Percentiles rank a stretch among this genome's conserved stretches.
These are phyloP conservation scores for Hippophae gyantsensis DNA, from an alignment of 306 rosid species.

Conservation along the genomic window DNA sequence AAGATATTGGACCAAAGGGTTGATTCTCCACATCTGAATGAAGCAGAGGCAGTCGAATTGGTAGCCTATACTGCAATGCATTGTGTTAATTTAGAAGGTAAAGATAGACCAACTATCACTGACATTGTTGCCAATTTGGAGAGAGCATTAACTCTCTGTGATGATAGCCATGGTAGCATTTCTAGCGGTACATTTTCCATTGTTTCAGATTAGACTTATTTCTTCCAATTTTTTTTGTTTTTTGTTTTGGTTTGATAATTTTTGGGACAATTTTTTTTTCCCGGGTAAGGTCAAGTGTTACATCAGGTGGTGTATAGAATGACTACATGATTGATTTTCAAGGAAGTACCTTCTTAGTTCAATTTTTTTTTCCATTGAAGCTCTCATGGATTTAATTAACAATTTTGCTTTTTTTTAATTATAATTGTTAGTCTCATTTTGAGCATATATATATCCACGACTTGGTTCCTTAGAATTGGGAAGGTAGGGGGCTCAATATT, in stretches of 20 bases:
- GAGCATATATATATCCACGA: too few relatives aligned
- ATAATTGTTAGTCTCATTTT: too few relatives aligned
- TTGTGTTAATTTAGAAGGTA: conserved; percentile 90
- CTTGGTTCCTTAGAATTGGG: too few relatives aligned
- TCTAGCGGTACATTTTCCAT: conserved; percentile 59
- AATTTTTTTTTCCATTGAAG: too few relatives aligned
- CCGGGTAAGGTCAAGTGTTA: conserved; percentile 1
- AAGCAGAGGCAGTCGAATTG: conserved; percentile 73
- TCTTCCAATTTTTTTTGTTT: conserved; percentile 16
- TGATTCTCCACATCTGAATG: conserved; percentile 51
- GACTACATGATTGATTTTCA: conserved; percentile 18
- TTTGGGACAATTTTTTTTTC: neutral
- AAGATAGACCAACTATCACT: conserved; percentile 78
- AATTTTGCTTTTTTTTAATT: too few relatives aligned
- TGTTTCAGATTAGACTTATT: conserved; percentile 43
- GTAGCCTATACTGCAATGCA: conserved; percentile 67
- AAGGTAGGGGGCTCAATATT: too few relatives aligned
- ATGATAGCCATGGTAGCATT: conserved; percentile 46
- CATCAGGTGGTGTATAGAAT: conserved; percentile 26
- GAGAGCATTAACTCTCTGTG: conserved; percentile 54
- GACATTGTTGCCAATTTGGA: conserved; percentile 85
- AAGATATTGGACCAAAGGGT: conserved; percentile 62
- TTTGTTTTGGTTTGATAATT: neutral
- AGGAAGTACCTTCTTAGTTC: neutral
- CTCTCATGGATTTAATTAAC: too few relatives aligned